These are phyloP conservation scores for Emmonsiellopsis sp. DNA, from an alignment of 2,329 filamentous ascomycete species.

Conservation along the genomic window DNA sequence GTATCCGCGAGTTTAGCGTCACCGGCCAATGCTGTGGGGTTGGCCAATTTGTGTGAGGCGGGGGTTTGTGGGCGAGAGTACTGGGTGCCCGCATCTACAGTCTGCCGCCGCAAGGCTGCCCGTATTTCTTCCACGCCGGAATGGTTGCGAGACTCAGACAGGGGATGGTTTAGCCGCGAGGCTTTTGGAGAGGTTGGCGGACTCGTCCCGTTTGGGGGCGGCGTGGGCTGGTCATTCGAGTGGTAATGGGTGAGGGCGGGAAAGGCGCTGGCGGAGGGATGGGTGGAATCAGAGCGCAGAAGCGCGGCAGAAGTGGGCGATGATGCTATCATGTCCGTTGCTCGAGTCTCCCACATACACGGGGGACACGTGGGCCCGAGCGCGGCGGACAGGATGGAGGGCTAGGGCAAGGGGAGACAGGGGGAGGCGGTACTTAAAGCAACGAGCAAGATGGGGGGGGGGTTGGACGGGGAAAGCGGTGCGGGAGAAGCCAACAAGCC, in stretches of 20 bases:
- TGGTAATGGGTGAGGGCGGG: constrained; percentile 1
- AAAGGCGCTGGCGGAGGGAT: constrained; percentile 13
- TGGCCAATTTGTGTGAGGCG: constrained; percentile 22
- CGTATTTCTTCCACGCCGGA: constrained; percentile 10
- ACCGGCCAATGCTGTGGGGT: neutral
- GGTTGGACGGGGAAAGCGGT: neutral
- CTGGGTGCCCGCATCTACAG: constrained; percentile 45
- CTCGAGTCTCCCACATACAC: neutral
- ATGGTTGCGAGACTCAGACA: constrained; percentile 10
- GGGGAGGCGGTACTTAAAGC: neutral
- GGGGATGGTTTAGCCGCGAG: constrained; percentile 7
- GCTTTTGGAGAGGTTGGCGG: neutral
- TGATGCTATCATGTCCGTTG: constrained; percentile 28
- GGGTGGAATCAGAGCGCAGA: constrained; percentile 21
- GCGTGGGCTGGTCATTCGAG: neutral
- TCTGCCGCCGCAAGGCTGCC: constrained; percentile 20
- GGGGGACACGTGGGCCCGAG: constrained; percentile 13
- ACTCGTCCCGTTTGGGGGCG: neutral
- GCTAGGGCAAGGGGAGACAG: neutral
- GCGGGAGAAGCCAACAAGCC: constrained; percentile 7
- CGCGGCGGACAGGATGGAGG: constrained; percentile 2
- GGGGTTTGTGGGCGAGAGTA: constrained; percentile 43
- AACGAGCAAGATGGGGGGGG: neutral
- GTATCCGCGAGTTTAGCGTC: neutral
- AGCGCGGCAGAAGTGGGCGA: constrained; percentile 31